Evolutionary conservation across 306 rosid species (phyloP).

Genomic region (Prunus mongolica): DNA sequence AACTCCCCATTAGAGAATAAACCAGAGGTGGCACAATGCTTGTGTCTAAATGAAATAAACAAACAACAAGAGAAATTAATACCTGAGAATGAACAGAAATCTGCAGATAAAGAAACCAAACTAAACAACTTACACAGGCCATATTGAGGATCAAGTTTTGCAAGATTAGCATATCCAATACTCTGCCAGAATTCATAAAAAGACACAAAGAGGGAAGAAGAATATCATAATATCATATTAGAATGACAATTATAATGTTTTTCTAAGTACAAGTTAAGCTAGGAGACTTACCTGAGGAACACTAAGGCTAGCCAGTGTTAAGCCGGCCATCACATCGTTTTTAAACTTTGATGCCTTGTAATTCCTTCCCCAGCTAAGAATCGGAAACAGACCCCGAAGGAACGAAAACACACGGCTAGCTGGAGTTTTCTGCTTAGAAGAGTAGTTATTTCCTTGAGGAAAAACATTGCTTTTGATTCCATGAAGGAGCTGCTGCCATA

Average conservation of each 20-base stretch:
- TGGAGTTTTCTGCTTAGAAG: constrained; percentile 8
- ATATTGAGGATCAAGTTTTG: constrained; percentile 81
- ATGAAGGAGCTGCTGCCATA: constrained; percentile 32
- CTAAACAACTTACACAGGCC: constrained; percentile 63
- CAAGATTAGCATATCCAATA: constrained; percentile 87
- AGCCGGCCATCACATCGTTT: constrained; percentile 71
- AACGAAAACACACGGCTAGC: constrained; percentile 21
- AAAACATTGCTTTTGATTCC: constrained; percentile 33
- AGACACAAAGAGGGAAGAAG: not conserved
- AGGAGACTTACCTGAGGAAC: constrained; percentile 65
- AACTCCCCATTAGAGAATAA: constrained; percentile 90
- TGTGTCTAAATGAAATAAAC: constrained; percentile 45
- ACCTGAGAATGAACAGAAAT: not conserved
- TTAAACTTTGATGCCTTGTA: constrained; percentile 63
- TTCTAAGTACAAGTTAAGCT: not conserved
- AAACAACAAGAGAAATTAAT: not conserved
- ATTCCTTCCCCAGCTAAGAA: constrained; percentile 55
- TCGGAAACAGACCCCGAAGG: constrained; percentile 52
- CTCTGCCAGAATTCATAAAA: constrained; percentile 49
- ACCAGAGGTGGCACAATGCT: constrained; percentile 87
- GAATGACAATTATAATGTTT: not conserved
- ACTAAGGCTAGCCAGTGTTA: constrained; percentile 88
- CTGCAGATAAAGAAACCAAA: not conserved
- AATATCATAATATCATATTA: not conserved
- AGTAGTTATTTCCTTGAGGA: constrained; percentile 33